phyloP scores from a whole-genome alignment of 176 grass and related monocot species.

The Carex cristatella region DNA sequence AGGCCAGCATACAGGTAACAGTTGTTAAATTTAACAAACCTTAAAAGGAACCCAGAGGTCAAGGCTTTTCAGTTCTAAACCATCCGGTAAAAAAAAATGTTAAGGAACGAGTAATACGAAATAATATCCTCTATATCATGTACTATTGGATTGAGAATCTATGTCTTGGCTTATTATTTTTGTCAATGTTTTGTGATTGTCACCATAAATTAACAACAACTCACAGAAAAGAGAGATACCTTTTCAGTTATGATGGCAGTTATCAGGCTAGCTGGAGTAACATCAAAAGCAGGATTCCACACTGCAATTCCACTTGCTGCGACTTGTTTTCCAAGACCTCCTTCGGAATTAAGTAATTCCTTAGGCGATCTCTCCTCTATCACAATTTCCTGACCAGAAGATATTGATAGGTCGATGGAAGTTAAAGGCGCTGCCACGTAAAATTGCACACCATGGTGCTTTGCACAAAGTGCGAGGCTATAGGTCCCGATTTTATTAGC shows the following conservation, averaged over 20 bases:
- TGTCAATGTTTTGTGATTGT: not conserved
- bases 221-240: conserved; percentile 31
- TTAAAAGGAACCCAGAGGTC: not conserved
- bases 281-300: conserved; percentile 95
- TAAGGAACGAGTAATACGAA: not conserved
- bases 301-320: conserved; percentile 70
- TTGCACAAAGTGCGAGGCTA: conserved; percentile 66
- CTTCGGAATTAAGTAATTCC: conserved; percentile 81
- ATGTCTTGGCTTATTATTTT: not conserved
- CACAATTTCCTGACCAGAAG: conserved; percentile 64
- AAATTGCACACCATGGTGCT: conserved; percentile 69
- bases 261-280: conserved; percentile 79
- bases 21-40: not conserved
- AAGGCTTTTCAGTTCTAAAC: not conserved
- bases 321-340: conserved; percentile 87
- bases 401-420: conserved; percentile 70
- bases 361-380: conserved; percentile 92
- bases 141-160: not conserved
- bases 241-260: conserved; percentile 94
- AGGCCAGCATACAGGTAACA: not conserved
- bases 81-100: not conserved
- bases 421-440: conserved; percentile 82
- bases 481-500: conserved; percentile 99
- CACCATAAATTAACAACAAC: not conserved
- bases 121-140: not conserved